Evolutionary conservation across 2,329 filamentous ascomycete species (phyloP).

Genomic region (Neopestalotiopsis clavispora): DNA sequence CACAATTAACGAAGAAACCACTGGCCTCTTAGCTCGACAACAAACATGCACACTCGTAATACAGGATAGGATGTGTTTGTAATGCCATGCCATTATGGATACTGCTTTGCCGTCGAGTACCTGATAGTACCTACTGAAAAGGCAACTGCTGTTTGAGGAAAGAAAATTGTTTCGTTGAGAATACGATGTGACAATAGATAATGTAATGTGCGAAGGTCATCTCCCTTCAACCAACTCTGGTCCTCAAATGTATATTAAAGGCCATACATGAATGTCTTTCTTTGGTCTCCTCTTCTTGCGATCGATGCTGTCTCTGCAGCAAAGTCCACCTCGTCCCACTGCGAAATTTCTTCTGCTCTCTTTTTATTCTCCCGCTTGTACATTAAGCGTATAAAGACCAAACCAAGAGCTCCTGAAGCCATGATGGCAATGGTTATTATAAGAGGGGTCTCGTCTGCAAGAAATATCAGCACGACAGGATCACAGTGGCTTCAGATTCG

Average conservation of each 20-base stretch:
- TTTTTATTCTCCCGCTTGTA: constrained; percentile 5
- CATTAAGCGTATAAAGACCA: background rate
- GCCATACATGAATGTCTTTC: constrained; percentile 2
- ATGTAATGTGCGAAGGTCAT: too few species aligned
- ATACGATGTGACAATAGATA: too few species aligned
- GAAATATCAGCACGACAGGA: background rate
- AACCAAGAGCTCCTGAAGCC: background rate
- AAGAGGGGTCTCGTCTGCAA: background rate
- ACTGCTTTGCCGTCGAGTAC: too few species aligned
- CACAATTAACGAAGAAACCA: too few species aligned
- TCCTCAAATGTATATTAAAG: background rate
- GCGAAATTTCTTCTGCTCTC: background rate
- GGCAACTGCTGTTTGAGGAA: background rate
- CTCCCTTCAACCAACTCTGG: too few species aligned
- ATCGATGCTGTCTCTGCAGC: background rate
- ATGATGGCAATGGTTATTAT: constrained; percentile 7
- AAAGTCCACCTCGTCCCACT: background rate
- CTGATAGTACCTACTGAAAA: too few species aligned
- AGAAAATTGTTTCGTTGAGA: background rate
- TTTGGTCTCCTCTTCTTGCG: constrained; percentile 7
- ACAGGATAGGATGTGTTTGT: too few species aligned
- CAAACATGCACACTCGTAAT: too few species aligned
- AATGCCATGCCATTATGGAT: too few species aligned
- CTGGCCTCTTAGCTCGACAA: too few species aligned
- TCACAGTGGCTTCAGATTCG: background rate